Base-by-base conservation (phyloP, 2,329 filamentous ascomycete genomes). In the Rhinocladiella mackenziei region DNA sequence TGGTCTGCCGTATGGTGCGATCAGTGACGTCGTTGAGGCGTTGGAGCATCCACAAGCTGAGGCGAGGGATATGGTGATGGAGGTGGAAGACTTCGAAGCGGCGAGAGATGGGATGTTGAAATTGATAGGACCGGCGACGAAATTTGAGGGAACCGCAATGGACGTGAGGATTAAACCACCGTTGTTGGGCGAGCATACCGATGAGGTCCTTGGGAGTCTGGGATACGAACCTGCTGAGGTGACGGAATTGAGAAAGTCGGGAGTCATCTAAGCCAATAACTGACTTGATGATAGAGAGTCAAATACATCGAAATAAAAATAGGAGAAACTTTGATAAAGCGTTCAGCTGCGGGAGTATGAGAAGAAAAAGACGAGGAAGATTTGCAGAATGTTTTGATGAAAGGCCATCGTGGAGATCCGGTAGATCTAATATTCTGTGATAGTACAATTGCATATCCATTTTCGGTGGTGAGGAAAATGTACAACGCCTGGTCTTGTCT, bases 1-100 rank as follows among this genome's bases (percentile, higher is more conserved):
- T 36, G 54, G 54, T n/a, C 32, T 56, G 46, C 54, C 52, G 15
- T 56, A 55, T 33, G 54, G 51, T 7, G 32, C 54, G 10, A 56
- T 55, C 25, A 55, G 55, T 25, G 46, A 56, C 36, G 46, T 53
- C 11, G 54, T 53, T n/a, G 48, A 54, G 18, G 54, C 51, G 19
- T 32, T 56, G 23, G 52, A 49, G 39, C 51, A 56, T 39, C 47
- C 45, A 19, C 54, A 56, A 35, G 39, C 45, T 10, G 15, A 42
- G 13, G 48, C 52, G 10, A 38, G 52, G 15, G 39, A 56, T 22
- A 56, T 56, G 54, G 48, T 56, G 13, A 35, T 55, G 14, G 47
- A 48, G 4, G 25, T 54, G 9, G 37, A 53, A 8, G 46, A 50
- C 20, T 53, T 55, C 19, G 45, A 51, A 35, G 46, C 54, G 5